Evolutionary conservation across 164 flowering plant genomes (phyloP), one percentile per base, ranked within the genome.

Genomic region (Umbilicus rupestris): DNA sequence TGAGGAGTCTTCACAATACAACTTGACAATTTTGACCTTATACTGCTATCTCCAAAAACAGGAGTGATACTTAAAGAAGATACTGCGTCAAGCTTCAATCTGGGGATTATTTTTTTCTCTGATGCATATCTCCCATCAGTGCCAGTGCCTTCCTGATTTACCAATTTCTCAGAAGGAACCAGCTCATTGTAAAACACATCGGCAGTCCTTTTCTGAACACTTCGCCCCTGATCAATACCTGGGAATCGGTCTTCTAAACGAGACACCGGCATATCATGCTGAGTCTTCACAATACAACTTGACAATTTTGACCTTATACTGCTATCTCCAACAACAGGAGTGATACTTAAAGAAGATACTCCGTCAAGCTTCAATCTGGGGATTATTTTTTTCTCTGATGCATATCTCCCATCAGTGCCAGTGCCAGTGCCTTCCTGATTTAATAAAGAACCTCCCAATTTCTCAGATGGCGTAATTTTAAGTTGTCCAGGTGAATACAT

Each of bases 101-200:
- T 26, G 22, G 3, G 52, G 22, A n/a, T 47, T 19, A 6, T 24
- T 52, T 24, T 12, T 5, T 8, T 8, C 9, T 24, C 24, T 52
- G 30, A 22, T 52, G 30, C 22, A 52, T 9, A 22, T 22, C 11
- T 24, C 29, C 6, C 15, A 52, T 52, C 5, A 9, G 58, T 24
- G 30, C 1, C 58, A 24, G 24, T 24, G 24, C 29, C 58, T 52
- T 11, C 58, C 58, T 52, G 58, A 2, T 10, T 11, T 52, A 24
- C 58, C 39, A 73, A 66, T 45, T 75, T 74, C 20, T 73, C 71
- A 76, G 84, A 82, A 75, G 82, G 73, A 7, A 50, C 45, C 22
- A 59, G 67, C 58, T 28, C 63, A 67, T 15, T 44, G 30, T 28
- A 35, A 66, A 68, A 69, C 65, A 45, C 66, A 68, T 50, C 68